Evolutionary conservation across 306 rosid species (phyloP), one percentile per base, ranked within the genome.

Genomic region (Abrus precatorius): DNA sequence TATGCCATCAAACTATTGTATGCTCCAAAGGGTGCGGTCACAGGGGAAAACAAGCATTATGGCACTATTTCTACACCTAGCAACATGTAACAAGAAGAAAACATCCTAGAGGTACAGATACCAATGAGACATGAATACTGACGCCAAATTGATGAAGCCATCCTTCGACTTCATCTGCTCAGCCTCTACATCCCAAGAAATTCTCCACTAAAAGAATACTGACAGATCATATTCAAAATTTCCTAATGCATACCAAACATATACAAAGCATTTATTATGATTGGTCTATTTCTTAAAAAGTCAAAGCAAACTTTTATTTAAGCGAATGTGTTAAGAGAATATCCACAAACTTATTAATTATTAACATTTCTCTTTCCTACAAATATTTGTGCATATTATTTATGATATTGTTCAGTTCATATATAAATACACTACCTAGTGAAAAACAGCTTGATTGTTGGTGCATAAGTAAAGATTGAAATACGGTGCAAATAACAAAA

Each of bases 141-240:
- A 44, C 9, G 7, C 53, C 0, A 27, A 66, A 41, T 66, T 41
- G 13, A 64, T 64, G 34, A 66, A 52, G 5, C 9, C 36, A 20
- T 14, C 29, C 61, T 50, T 33, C 13, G n/a, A 3, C 47, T 70
- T 70, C 47, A 49, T 13, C 32, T 0, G 78, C 79, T 76, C 72
- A 10, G 85, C 82, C 79, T 78, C 77, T 1, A 10, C 64, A 71
- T 66, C 60, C 30, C 20, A 20, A 20, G 20, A 20, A 20, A 20
- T 20, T 20, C 20, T 20, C 20, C 20, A 20, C 20, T 20, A 20
- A 20, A 20, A 20, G 20, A 20, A 0, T 20, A 20, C 20, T 20
- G 20, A 20, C 20, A 20, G 20, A 38, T 52, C 49, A 34, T 14
- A 71, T 53, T 28, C 11, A 41, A 41, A 74, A 41, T 7, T 1